Evolutionary conservation across 352 stramenopile genomes (phyloP).

Genomic region (Globisporangium iwayamae): DNA sequence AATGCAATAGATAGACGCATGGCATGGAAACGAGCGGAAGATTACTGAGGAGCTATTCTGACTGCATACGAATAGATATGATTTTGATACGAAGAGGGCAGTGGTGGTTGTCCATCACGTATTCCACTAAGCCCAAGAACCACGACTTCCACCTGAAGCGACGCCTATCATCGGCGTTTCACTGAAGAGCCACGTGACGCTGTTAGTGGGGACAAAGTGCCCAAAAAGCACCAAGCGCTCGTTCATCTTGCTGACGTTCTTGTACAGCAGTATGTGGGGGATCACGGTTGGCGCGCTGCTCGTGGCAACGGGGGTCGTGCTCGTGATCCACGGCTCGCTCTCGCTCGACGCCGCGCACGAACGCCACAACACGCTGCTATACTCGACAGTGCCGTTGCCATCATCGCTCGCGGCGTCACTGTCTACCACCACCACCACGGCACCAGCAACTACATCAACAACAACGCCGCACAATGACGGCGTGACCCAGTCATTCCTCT

Average conservation of each 20-base stretch:
- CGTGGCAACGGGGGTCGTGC: constrained; percentile 19
- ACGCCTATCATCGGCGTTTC: neutral
- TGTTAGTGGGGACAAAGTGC: neutral
- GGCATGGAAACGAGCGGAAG: too few relatives aligned
- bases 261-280: constrained; percentile 23
- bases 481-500: constrained; percentile 13
- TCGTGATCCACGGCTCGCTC: constrained; percentile 21
- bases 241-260: neutral
- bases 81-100: too few relatives aligned
- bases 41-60: too few relatives aligned
- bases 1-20: too few relatives aligned
- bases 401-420: constrained; percentile 1
- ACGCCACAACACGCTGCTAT: constrained; percentile 12
- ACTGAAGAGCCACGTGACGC: neutral
- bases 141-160: neutral
- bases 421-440: neutral
- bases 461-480: constrained; percentile 2
- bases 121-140: too few relatives aligned
- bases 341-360: constrained; percentile 23
- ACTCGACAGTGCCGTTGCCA: constrained; percentile 7
- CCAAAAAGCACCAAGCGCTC: neutral
- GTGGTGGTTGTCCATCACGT: too few relatives aligned
- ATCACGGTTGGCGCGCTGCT: constrained; percentile 20
- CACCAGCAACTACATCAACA: neutral
- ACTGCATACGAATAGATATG: too few relatives aligned